Conservation (phyloP, 1,284 basidiomycete species). For the Coniophora puteana region DNA sequence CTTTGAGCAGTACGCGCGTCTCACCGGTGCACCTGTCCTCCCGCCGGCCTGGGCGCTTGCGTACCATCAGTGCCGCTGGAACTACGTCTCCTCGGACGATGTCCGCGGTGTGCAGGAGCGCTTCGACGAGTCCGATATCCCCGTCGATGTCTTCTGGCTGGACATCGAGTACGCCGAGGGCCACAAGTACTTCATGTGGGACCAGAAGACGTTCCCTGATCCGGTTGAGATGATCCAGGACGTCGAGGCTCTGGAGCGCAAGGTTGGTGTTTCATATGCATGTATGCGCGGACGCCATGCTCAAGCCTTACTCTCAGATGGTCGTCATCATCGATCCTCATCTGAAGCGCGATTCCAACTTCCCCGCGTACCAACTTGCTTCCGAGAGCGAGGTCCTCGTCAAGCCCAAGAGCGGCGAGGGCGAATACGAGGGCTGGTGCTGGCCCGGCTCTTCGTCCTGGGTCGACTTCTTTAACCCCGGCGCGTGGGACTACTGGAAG, state of each 20-base stretch:
- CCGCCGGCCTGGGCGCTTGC: constrained; percentile 91
- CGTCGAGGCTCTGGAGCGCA: constrained; percentile 82
- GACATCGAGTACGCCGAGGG: constrained; percentile 96
- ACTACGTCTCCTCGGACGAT: constrained; percentile 92
- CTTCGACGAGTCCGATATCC: constrained; percentile 93
- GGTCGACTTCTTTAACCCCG: constrained; percentile 97
- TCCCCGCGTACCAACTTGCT: constrained; percentile 86
- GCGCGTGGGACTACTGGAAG: constrained; percentile 90
- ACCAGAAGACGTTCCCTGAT: constrained; percentile 88
- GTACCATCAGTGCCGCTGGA: constrained; percentile 99
- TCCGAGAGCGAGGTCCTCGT: constrained; percentile 79
- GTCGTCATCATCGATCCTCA: constrained; percentile 98
- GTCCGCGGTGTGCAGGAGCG: constrained; percentile 82
- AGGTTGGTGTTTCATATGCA: constrained; percentile 45
- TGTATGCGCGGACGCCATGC: neutral
- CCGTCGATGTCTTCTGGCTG: constrained; percentile 97
- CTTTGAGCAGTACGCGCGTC: constrained; percentile 80
- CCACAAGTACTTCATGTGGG: constrained; percentile 98
- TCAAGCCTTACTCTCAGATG: constrained; percentile 54
- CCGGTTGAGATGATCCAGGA: constrained; percentile 92
- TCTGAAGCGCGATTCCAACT: constrained; percentile 78
- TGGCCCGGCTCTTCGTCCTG: constrained; percentile 95
- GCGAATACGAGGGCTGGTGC: constrained; percentile 97
- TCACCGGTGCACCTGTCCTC: constrained; percentile 85
- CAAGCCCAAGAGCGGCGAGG: constrained; percentile 74